These are phyloP conservation scores for Oryza brachyantha DNA, from an alignment of 176 grass and related monocot species.

Conservation along the genomic window DNA sequence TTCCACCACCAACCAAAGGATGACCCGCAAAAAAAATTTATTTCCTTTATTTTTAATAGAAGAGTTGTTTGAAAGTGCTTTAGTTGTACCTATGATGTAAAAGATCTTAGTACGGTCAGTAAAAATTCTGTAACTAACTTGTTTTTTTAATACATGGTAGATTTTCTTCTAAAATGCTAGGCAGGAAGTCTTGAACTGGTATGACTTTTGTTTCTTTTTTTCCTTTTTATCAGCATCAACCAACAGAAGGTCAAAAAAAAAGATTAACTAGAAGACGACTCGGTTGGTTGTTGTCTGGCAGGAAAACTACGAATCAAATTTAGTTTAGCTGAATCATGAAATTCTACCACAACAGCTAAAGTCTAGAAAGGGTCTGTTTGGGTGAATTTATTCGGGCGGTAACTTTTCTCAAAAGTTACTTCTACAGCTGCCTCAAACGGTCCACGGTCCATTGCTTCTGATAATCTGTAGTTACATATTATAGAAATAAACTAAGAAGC, in stretches of 20 bases:
- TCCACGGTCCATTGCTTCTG: too few relatives aligned
- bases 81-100: too few relatives aligned
- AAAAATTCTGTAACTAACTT: neutral
- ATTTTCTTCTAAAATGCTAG: neutral
- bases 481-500: too few relatives aligned
- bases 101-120: neutral
- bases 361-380: too few relatives aligned
- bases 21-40: too few relatives aligned
- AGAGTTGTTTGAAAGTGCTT: too few relatives aligned
- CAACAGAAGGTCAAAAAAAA: neutral
- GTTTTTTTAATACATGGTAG: neutral
- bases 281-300: neutral
- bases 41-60: too few relatives aligned
- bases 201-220: neutral
- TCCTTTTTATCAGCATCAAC: neutral
- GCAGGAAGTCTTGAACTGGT: neutral
- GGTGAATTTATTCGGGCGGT: too few relatives aligned
- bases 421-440: too few relatives aligned
- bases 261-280: neutral
- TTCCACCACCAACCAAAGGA: too few relatives aligned
- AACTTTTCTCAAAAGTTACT: too few relatives aligned
- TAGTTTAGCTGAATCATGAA: neutral
- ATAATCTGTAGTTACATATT: too few relatives aligned
- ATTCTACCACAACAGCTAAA: neutral
- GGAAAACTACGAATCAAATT: neutral